Evolutionary conservation across 768 basidiomycete species (phyloP), one percentile per base, ranked within the genome.

Genomic region (Leucocoprinus leucothites): DNA sequence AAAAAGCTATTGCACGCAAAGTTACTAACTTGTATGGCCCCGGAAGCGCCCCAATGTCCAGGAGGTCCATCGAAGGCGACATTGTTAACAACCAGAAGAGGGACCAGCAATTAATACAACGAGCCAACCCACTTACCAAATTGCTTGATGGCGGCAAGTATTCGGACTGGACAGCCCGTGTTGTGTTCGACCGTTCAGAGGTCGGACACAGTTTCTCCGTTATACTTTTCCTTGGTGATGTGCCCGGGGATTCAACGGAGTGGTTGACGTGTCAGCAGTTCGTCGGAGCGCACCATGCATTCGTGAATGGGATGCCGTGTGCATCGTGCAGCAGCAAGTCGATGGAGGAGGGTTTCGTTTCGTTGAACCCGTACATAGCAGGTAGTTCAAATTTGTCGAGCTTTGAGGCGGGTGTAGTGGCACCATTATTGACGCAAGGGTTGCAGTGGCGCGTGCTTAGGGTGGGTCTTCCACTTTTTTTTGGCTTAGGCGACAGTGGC

Each of bases 211-310:
- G 74, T 63, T 81, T 77, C 61, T 64, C 66, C n/a, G 67, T 81
- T 24, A 61, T 74, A 19, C 56, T 82, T 48, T 82, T 81, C 74
- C 64, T 82, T 5, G 80, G 78, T 1, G 57, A 56, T 3, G 71
- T 73, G 13, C 74, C 74, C 16, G 65, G 62, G 18, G 69, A 79
- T 48, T 64, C 70, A 5, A 57, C 57, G 9, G 58, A 73, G n/a
- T 80, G 78, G 78, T 65, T 60, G 41, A 53, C 60, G 4, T 63
- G 65, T 56, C 57, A 65, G 3, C 63, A 66, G 51, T 73, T 73
- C 57, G 75, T 79, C 40, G 81, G 78, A 18, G 64, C 72, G 0
- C 73, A 76, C 62, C 63, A 69, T 53, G 73, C 70, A 22, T 81
- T 81, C 60, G 76, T 74, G n/a, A 67, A 65, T 36, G 68, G 62